A percentile compares a stretch with the other conserved stretches of the same genome.
Evolutionary conservation across 2,329 filamentous ascomycete species (phyloP).

Genomic region (Hypomyces perniciosus): DNA sequence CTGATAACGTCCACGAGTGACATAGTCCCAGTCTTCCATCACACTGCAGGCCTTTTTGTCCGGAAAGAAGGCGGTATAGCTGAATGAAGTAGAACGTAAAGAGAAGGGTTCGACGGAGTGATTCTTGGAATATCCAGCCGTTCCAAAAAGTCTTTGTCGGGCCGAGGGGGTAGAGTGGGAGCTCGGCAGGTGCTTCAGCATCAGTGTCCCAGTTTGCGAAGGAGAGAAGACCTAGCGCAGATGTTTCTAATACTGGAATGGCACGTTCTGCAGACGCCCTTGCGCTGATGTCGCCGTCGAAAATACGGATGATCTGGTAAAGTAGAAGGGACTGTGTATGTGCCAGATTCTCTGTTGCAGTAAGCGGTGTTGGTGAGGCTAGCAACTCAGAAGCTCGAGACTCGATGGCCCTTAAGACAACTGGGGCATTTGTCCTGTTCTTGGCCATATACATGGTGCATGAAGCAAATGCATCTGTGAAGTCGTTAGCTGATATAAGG

Average conservation of each 20-base stretch:
- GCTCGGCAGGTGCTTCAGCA: conserved; percentile 3
- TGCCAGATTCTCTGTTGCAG: conserved; percentile 28
- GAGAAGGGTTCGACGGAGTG: conserved; percentile 45
- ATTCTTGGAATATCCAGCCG: conserved; percentile 48
- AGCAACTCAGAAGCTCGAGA: conserved; percentile 39
- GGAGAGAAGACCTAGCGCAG: conserved; percentile 26
- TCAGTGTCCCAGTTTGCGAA: conserved; percentile 26
- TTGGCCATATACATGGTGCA: conserved; percentile 48
- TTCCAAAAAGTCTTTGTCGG: conserved; percentile 42
- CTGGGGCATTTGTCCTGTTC: conserved; percentile 39
- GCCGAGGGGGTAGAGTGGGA: conserved; percentile 32
- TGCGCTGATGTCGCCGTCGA: conserved; percentile 42
- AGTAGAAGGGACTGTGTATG: conserved; percentile 43
- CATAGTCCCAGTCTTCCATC: conserved; percentile 25
- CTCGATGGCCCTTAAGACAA: conserved; percentile 45
- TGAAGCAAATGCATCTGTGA: conserved; percentile 43
- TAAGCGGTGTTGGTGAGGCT: conserved; percentile 25
- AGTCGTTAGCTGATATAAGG: neutral
- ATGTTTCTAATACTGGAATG: conserved; percentile 28
- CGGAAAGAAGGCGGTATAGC: conserved; percentile 30
- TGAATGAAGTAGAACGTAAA: conserved; percentile 41
- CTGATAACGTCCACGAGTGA: conserved; percentile 35
- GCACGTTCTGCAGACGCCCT: conserved; percentile 32
- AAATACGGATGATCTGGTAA: conserved; percentile 45
- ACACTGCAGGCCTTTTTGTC: conserved; percentile 20